Evolutionary conservation across 2,329 filamentous ascomycete species (phyloP), one percentile per base, ranked within the genome.

Genomic region (Alternaria ventricosa): DNA sequence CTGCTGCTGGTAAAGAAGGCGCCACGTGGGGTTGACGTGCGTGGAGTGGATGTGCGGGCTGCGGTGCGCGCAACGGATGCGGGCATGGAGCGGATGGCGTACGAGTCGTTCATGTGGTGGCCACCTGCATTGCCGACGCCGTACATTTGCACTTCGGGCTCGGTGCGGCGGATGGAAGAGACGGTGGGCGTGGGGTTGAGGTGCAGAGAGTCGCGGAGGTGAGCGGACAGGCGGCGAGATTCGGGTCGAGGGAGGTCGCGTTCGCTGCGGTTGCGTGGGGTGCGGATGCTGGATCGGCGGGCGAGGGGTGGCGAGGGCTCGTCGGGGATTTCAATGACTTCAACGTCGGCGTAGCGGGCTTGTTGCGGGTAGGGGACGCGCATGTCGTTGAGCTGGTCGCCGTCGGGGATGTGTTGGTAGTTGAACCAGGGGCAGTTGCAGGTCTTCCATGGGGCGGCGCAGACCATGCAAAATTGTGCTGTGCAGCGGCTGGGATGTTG

Each of bases 381-480:
- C 74, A 75, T 78, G 45, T 79, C 73, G 57, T 76, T 75, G 10
- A 87, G 76, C 4, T 83, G 83, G 67, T 91, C 88, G 12, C 81
- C 82, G 55, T 89, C 87, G 6, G 81, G 72, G 18, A 79, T 73
- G 56, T 79, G 73, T 15, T 73, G 85, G 71, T 89, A 87, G 75
- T 89, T 92, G 83, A 94, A 94, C 88, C 89, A 92, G 0, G 92
- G 90, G 69, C 93, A 97, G 57, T 92, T 88, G 75, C 93, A 97
- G 1, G 85, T 89, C 81, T 93, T 95, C 93, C 93, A 96, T 71
- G 91, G 91, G 30, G 84, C 77, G 22, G 92, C 93, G 75, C 94
- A 97, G 25, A 92, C 86, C 87, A 96, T 94, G 81, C 94, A 97
- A 74, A 96, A 96, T 71, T 96, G 87, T 27, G 92, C 92, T 57